These are phyloP conservation scores for Gyrodon lividus DNA, from an alignment of 768 basidiomycete genomes.

Conservation along the genomic window DNA sequence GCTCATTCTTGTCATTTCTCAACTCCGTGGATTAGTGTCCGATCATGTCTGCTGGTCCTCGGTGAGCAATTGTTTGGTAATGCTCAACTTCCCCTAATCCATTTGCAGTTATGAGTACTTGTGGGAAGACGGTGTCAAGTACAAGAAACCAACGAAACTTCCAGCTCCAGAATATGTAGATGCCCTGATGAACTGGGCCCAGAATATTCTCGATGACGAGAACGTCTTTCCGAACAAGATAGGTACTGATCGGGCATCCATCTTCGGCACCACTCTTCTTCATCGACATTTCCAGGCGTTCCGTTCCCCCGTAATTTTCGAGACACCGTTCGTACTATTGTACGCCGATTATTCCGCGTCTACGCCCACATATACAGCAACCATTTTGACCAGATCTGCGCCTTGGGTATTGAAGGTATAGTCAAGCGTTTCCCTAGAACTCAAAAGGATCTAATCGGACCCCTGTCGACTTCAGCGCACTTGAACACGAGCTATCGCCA, in stretches of 20 bases:
- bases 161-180: slow-evolving; percentile 96
- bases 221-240: slow-evolving; percentile 92
- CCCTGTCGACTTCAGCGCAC: slow-evolving; percentile 60
- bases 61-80: slow-evolving; percentile 46
- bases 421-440: background rate
- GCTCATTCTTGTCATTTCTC: slow-evolving; percentile 8
- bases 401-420: slow-evolving; percentile 94
- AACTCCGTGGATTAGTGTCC: slow-evolving; percentile 59
- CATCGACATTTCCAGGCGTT: slow-evolving; percentile 54
- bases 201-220: slow-evolving; percentile 89
- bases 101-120: slow-evolving; percentile 84
- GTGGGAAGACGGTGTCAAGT: slow-evolving; percentile 89
- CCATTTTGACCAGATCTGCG: slow-evolving; percentile 98
- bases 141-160: slow-evolving; percentile 90
- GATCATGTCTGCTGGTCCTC: slow-evolving; percentile 94
- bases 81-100: slow-evolving; percentile 2
- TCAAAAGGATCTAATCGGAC: background rate
- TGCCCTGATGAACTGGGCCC: slow-evolving; percentile 98
- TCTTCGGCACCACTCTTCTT: slow-evolving; percentile 6
- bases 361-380: slow-evolving; percentile 99
- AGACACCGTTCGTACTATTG: slow-evolving; percentile 87
- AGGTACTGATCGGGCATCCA: slow-evolving; percentile 45
- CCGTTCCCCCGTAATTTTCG: slow-evolving; percentile 90
- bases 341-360: slow-evolving; percentile 90
- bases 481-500: slow-evolving; percentile 98